These are phyloP conservation scores for Strigomonas culicis DNA, from an alignment of 208 protist species.

Conservation along the genomic window DNA sequence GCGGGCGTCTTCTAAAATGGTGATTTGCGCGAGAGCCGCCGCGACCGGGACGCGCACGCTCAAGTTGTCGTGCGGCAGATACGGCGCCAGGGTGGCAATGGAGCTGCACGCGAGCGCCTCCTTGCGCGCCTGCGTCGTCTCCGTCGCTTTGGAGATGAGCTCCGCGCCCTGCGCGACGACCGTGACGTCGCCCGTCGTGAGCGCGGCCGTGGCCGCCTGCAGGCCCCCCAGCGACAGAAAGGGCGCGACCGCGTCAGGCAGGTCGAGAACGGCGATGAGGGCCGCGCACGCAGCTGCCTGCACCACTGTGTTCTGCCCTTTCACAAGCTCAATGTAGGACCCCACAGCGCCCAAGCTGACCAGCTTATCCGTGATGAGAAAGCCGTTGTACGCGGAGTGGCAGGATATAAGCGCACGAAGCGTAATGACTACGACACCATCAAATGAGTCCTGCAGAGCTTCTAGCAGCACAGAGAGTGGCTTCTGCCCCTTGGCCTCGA, in stretches of 20 bases:
- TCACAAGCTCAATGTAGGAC: constrained; percentile 34
- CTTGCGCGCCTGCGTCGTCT: constrained; percentile 50
- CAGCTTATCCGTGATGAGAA: constrained; percentile 42
- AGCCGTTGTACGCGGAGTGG: constrained; percentile 59
- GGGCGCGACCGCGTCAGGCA: constrained; percentile 71
- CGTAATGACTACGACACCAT: constrained; percentile 52
- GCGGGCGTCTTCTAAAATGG: constrained; percentile 71
- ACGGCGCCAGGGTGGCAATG: constrained; percentile 33
- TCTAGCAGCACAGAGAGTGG: constrained; percentile 29
- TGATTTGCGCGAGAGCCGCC: constrained; percentile 66
- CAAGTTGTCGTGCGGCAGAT: constrained; percentile 60
- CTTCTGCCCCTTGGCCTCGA: constrained; percentile 19
- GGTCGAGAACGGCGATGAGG: constrained; percentile 45
- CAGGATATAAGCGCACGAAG: constrained; percentile 59
- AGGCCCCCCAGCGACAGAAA: constrained; percentile 46
- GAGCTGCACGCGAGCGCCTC: constrained; percentile 46
- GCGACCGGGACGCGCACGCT: constrained; percentile 61
- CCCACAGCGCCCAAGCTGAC: constrained; percentile 38
- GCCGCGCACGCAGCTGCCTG: constrained; percentile 54
- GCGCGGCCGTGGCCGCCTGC: constrained; percentile 30
- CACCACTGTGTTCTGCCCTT: constrained; percentile 29
- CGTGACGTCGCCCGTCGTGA: constrained; percentile 36
- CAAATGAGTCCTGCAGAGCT: constrained; percentile 37
- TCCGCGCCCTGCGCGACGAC: constrained; percentile 63
- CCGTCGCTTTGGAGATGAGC: constrained; percentile 42